Conservation (phyloP, 768 basidiomycete species). For the Cubamyces sp. region DNA sequence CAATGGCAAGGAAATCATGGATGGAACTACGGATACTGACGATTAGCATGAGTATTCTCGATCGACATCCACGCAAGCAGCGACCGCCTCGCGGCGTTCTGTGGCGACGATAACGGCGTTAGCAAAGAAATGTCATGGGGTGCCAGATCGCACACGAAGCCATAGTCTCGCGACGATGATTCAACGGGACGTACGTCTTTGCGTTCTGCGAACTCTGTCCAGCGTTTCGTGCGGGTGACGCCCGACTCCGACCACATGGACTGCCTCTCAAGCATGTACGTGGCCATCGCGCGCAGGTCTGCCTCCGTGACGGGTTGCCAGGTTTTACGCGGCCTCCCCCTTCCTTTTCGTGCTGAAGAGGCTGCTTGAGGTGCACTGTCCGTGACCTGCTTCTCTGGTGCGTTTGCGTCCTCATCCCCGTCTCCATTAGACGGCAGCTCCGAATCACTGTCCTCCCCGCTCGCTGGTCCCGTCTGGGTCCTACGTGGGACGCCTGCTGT, state of each 20-base stretch:
- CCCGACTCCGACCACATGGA: neutral
- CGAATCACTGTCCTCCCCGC: too few species aligned
- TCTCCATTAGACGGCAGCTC: too few species aligned
- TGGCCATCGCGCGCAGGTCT: constrained; percentile 11
- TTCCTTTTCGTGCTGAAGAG: too few species aligned
- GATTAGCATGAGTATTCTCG: neutral
- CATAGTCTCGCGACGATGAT: neutral
- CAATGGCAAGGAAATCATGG: too few species aligned
- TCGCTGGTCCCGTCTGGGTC: too few species aligned
- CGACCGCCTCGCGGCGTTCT: constrained; percentile 4
- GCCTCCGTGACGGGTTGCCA: constrained; percentile 1
- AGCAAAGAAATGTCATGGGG: neutral
- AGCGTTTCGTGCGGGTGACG: neutral
- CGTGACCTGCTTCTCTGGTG: neutral
- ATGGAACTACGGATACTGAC: neutral
- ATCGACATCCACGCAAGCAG: neutral
- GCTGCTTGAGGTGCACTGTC: neutral
- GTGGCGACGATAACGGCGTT: neutral
- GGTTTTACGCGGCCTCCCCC: neutral
- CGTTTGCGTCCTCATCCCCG: neutral
- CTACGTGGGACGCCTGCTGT: too few species aligned
- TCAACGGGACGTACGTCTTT: neutral
- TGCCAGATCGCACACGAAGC: neutral
- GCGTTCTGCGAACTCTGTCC: neutral
- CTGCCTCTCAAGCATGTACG: neutral